Evolutionary conservation across 2,329 filamentous ascomycete species (phyloP).

Genomic region (Colletotrichum endophyticum): DNA sequence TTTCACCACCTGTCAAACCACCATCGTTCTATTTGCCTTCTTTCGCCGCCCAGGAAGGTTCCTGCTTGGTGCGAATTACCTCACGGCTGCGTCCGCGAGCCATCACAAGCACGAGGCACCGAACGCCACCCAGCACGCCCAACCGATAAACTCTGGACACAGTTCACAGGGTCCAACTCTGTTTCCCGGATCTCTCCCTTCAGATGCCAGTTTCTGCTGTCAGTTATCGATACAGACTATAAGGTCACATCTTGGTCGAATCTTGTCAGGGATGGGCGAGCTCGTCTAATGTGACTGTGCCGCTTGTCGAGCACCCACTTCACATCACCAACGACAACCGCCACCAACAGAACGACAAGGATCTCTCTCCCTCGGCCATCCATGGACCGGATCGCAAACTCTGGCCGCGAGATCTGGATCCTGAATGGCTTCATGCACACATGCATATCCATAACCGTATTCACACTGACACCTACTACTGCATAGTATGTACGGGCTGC

Average conservation of each 20-base stretch:
- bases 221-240: not conserved
- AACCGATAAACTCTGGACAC: not conserved
- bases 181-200: not conserved
- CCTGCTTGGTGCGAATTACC: not conserved
- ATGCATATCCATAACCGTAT: not conserved
- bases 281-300: not conserved
- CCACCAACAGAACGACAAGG: not conserved
- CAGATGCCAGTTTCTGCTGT: not conserved
- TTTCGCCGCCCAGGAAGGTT: not conserved
- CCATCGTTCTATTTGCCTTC: not conserved
- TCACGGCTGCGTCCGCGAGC: not conserved
- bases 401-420: not conserved
- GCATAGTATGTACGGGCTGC: too few relatives aligned
- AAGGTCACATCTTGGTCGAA: not conserved
- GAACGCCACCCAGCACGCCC: not conserved
- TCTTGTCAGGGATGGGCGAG: not conserved
- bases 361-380: not conserved
- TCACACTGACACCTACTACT: not conserved
- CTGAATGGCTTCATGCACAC: not conserved
- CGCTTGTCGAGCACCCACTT: not conserved
- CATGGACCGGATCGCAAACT: not conserved
- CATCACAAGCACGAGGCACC: not conserved
- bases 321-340: not conserved
- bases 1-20: not conserved
- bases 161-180: not conserved